A percentile compares a stretch with the other conserved stretches of the same genome.
Conservation (phyloP, 495 filamentous ascomycete genomes). For the Alectoria sarmentosa region DNA sequence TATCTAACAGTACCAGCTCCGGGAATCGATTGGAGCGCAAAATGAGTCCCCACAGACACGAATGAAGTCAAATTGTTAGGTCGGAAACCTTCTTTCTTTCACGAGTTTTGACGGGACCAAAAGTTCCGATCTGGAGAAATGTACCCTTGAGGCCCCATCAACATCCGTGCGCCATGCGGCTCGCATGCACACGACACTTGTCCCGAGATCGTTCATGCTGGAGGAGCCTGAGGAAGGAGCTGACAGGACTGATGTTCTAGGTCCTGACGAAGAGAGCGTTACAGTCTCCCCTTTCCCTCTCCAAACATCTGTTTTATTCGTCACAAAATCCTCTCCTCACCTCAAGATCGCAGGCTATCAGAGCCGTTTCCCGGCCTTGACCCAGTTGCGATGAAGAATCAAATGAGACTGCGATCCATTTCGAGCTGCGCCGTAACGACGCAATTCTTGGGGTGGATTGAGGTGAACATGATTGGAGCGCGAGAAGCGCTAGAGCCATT, state of each 20-base stretch:
- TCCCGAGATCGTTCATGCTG: not conserved
- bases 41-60: not conserved
- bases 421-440: no score
- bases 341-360: no score
- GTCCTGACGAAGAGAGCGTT: no score
- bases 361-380: no score
- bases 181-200: no score
- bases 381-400: no score
- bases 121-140: not conserved
- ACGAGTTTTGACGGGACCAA: not conserved
- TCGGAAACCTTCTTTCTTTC: not conserved
- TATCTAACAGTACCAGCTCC: not conserved
- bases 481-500: not conserved
- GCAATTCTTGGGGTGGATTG: no score
- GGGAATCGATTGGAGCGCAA: not conserved
- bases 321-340: no score
- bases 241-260: not conserved
- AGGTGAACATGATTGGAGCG: not conserved
- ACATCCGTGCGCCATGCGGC: not conserved
- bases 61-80: not conserved
- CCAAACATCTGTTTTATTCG: no score
- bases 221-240: not conserved
- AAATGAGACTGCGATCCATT: no score
- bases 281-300: no score
- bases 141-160: not conserved